Percentiles rank a stretch among this genome's conserved stretches.
phyloP scores from a whole-genome alignment of 371 early-diverging fungal species.

The Rhizopus sp. region DNA sequence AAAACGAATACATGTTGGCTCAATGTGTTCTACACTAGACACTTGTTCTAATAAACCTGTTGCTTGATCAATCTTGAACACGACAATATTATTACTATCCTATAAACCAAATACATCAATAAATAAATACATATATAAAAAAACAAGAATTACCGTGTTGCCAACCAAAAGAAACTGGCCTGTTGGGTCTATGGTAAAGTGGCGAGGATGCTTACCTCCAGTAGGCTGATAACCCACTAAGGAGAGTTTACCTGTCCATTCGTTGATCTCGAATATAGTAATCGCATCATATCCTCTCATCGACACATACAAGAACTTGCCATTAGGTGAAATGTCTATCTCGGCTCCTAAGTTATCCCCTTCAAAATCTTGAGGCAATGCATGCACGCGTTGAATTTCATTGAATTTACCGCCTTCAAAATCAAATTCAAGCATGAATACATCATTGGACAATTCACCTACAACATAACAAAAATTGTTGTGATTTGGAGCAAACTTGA shows the following conservation, averaged over 20 bases:
- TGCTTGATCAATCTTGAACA: slow-evolving; percentile 35
- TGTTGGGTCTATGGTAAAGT: slow-evolving; percentile 46
- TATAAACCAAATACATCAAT: slow-evolving; percentile 12
- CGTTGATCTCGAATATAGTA: slow-evolving; percentile 34
- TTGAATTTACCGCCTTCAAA: slow-evolving; percentile 31
- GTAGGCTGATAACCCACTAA: slow-evolving; percentile 29
- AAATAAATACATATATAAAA: too few relatives aligned
- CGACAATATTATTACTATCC: slow-evolving; percentile 41
- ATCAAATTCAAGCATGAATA: slow-evolving; percentile 40
- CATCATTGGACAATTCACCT: slow-evolving; percentile 36
- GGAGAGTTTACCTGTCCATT: slow-evolving; percentile 35
- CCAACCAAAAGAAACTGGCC: slow-evolving; percentile 42
- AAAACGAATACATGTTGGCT: slow-evolving; percentile 48
- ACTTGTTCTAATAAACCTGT: slow-evolving; percentile 32
- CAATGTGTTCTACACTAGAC: slow-evolving; percentile 28
- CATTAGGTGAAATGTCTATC: slow-evolving; percentile 41
- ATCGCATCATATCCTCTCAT: slow-evolving; percentile 45
- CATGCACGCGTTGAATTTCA: slow-evolving; percentile 33
- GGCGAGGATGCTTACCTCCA: slow-evolving; percentile 45
- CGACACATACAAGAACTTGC: slow-evolving; percentile 41
- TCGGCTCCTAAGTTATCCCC: slow-evolving; percentile 37
- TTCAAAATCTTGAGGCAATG: slow-evolving; percentile 32
- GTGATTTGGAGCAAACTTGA: slow-evolving; percentile 36
- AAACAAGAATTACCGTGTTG: slow-evolving; percentile 37
- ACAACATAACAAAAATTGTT: slow-evolving; percentile 37